Percentiles rank a stretch among this genome's conserved stretches.
These are phyloP conservation scores for Tardiomyces blankii DNA, from an alignment of 1,139 yeast species.

Conservation along the genomic window DNA sequence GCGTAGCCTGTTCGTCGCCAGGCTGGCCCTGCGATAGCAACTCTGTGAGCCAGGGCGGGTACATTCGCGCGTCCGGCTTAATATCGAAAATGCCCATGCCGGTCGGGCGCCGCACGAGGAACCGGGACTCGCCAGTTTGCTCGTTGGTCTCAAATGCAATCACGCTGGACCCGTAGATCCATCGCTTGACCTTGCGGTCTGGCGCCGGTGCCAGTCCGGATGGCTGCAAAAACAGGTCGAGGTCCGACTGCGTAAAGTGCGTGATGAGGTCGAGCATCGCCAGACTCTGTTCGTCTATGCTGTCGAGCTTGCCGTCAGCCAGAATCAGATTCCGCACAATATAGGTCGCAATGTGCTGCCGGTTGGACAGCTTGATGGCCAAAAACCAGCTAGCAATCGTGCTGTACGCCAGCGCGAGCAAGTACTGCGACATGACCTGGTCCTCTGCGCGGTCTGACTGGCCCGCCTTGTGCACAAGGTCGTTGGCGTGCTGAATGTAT, in stretches of 20 bases:
- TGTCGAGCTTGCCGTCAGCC: conserved; percentile 30
- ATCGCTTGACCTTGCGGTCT: conserved; percentile 28
- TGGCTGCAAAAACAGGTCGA: conserved; percentile 39
- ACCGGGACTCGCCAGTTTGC: conserved; percentile 40
- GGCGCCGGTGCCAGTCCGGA: conserved; percentile 10
- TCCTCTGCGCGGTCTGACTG: conserved; percentile 20
- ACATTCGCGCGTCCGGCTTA: conserved; percentile 5
- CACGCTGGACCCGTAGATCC: conserved; percentile 56
- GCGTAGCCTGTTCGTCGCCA: too few species aligned
- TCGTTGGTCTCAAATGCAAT: conserved; percentile 46
- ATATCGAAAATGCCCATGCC: conserved; percentile 44
- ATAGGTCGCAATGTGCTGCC: conserved; percentile 51
- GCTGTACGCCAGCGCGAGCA: conserved; percentile 52
- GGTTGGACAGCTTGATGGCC: conserved; percentile 46
- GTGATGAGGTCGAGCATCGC: conserved; percentile 60
- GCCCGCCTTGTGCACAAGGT: conserved; percentile 24
- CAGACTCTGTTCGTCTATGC: conserved; percentile 41
- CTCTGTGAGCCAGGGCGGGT: background rate
- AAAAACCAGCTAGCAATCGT: conserved; percentile 69
- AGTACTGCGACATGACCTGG: conserved; percentile 45
- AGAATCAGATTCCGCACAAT: conserved; percentile 47
- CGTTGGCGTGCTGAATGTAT: conserved; percentile 62
- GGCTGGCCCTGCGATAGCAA: too few species aligned
- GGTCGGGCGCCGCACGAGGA: conserved; percentile 55
- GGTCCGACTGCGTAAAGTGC: conserved; percentile 56